Evolutionary conservation across 352 stramenopile species (phyloP).

Genomic region (Peronospora destructor): DNA sequence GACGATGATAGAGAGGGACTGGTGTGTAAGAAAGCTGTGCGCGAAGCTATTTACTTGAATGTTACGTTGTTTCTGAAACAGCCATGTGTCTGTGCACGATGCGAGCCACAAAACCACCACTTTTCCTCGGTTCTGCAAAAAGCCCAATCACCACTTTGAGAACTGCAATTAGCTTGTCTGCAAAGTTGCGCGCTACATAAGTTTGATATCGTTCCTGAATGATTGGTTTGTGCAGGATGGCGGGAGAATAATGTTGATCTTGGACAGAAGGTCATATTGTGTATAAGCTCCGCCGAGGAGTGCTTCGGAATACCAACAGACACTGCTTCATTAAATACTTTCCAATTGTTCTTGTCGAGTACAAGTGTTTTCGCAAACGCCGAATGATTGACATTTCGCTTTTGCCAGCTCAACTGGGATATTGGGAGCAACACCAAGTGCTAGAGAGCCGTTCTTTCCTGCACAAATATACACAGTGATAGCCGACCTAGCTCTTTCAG

Average conservation of each 20-base stretch:
- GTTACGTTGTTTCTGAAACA: slow-evolving; percentile 82
- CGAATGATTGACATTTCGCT: slow-evolving; percentile 30
- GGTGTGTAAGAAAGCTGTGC: slow-evolving; percentile 33
- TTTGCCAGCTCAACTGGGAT: slow-evolving; percentile 74
- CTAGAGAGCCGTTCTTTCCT: slow-evolving; percentile 85
- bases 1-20: slow-evolving; percentile 20
- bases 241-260: slow-evolving; percentile 89
- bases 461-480: slow-evolving; percentile 37
- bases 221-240: slow-evolving; percentile 87
- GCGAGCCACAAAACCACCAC: slow-evolving; percentile 62
- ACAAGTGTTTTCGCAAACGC: slow-evolving; percentile 90
- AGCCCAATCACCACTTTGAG: slow-evolving; percentile 60
- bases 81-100: slow-evolving; percentile 71
- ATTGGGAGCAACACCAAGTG: slow-evolving; percentile 65
- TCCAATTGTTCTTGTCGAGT: slow-evolving; percentile 71
- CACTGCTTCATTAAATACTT: slow-evolving; percentile 84
- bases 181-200: slow-evolving; percentile 79
- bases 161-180: slow-evolving; percentile 24
- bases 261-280: slow-evolving; percentile 84
- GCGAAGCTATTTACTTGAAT: slow-evolving; percentile 74
- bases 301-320: slow-evolving; percentile 88
- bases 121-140: slow-evolving; percentile 56
- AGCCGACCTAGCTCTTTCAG: slow-evolving; percentile 46
- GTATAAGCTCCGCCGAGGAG: slow-evolving; percentile 63
- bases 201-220: slow-evolving; percentile 87